Conservation (phyloP, 257 asterid genomes). For the Salvia hispanica region DNA sequence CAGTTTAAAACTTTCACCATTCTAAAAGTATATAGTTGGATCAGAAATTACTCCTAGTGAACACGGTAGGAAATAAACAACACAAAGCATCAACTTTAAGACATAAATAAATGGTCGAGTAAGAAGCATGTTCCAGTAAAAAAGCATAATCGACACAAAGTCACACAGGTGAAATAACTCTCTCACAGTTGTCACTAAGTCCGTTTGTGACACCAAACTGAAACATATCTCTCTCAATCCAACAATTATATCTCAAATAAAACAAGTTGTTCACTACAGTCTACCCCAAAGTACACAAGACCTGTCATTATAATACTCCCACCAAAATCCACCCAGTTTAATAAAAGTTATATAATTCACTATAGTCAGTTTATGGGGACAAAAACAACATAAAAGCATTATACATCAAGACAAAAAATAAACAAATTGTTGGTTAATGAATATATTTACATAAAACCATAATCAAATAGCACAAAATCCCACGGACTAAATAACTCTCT, state of each 20-base stretch:
- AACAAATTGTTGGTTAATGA: not conserved
- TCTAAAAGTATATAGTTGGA: not conserved
- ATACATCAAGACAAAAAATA: not conserved
- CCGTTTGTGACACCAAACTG: not conserved
- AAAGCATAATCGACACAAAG: not conserved
- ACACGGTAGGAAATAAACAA: not conserved
- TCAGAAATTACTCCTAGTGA: not conserved
- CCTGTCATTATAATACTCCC: not conserved
- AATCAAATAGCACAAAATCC: not conserved
- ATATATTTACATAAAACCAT: not conserved
- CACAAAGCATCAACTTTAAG: not conserved
- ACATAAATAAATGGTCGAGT: not conserved
- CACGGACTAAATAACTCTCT: not conserved
- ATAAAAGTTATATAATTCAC: not conserved
- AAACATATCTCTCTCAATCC: constrained; percentile 21
- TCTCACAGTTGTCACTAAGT: not conserved
- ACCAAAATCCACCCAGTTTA: not conserved
- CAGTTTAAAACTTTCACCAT: not conserved
- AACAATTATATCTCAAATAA: not conserved
- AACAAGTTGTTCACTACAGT: constrained; percentile 3
- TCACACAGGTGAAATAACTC: not conserved
- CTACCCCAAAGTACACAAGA: constrained; percentile 17
- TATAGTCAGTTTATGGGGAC: not conserved
- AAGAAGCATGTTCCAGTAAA: not conserved
- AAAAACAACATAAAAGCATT: not conserved